Base-by-base conservation (phyloP, 2,329 filamentous ascomycete species). In the Diaporthe ampelina region DNA sequence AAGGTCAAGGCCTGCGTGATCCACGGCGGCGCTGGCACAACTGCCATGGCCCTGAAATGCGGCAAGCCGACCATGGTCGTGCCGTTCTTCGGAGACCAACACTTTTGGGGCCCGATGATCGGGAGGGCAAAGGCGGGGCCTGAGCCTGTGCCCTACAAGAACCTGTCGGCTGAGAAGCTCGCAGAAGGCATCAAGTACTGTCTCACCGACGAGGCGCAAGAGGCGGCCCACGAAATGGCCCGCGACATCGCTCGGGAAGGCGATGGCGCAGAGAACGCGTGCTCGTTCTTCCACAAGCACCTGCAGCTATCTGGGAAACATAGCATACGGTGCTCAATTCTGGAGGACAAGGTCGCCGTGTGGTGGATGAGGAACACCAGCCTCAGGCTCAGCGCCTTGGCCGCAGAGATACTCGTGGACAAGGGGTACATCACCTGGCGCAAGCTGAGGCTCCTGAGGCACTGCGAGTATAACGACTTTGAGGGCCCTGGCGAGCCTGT, bases 81-180 rank as follows among this genome's bases (percentile, higher is more conserved):
- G 2, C 93, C 93, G 0, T 95, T 95, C 83, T 95, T 95, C 77
- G 93, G 93, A 3, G 93, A 95, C 79, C 93, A 95, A 81, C 89
- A 92, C 65, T 95, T 95, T 80, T 95, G 94, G 93, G 93, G 93
- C 2, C 86, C 87, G 24, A 94, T 94, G 90, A 87, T 95, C 0
- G 87, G 86, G 6, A 89, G 87, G 45, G 87, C 91, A 1, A 88
- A 89, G 35, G 93, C 92, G 0, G 93, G 93, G 0, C 91, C 93
- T 0, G 84, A 88, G 56, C 89, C 92, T 1, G 87, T 94, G 11
- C 92, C 92, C 0, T 93, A 94, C 83, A 94, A 94, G 82, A 83
- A 88, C 13, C 82, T 95, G 2, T 90, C 86, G 1, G 87, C 86
- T 0, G 91, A 94, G 74, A 90, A 88, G 57, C 82, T 95, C 1